phyloP scores from a whole-genome alignment of 768 basidiomycete species.

The Nevesoporus exiguus region DNA sequence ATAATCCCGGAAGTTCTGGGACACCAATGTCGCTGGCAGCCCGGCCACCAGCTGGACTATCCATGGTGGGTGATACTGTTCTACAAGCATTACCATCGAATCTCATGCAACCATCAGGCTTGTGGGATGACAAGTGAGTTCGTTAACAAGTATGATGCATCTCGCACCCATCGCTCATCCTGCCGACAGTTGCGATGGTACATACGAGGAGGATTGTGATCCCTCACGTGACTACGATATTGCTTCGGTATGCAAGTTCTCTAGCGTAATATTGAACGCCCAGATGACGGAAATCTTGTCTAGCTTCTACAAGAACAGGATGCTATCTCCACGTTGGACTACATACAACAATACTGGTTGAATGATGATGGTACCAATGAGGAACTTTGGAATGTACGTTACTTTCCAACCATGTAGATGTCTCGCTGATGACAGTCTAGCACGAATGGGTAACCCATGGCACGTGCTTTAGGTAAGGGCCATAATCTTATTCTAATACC shows the following conservation, averaged over 20 bases:
- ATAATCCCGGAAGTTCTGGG: conserved; percentile 56
- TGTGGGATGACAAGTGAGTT: conserved; percentile 64
- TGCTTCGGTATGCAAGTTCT: conserved; percentile 29
- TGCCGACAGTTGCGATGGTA: conserved; percentile 50
- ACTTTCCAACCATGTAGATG: not conserved
- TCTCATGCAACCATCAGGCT: conserved; percentile 36
- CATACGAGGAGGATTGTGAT: conserved; percentile 36
- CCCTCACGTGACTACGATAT: conserved; percentile 46
- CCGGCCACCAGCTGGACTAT: conserved; percentile 71
- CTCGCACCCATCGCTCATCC: not conserved
- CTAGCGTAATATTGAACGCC: not conserved
- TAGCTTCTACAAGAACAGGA: conserved; percentile 59
- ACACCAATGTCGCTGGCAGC: conserved; percentile 59
- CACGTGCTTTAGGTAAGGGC: conserved; percentile 40
- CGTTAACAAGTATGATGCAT: not conserved
- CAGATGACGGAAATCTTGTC: not conserved
- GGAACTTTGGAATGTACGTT: conserved; percentile 63
- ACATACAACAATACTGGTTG: conserved; percentile 63
- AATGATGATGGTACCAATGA: conserved; percentile 57
- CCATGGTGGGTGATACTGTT: conserved; percentile 47
- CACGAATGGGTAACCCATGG: conserved; percentile 75
- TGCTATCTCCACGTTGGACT: conserved; percentile 53
- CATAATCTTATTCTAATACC: not conserved
- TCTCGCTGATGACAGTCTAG: conserved; percentile 28
- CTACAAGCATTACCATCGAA: not conserved